Evolutionary conservation across 768 basidiomycete species (phyloP), one percentile per base, ranked within the genome.

Genomic region (Amanita rubescens): DNA sequence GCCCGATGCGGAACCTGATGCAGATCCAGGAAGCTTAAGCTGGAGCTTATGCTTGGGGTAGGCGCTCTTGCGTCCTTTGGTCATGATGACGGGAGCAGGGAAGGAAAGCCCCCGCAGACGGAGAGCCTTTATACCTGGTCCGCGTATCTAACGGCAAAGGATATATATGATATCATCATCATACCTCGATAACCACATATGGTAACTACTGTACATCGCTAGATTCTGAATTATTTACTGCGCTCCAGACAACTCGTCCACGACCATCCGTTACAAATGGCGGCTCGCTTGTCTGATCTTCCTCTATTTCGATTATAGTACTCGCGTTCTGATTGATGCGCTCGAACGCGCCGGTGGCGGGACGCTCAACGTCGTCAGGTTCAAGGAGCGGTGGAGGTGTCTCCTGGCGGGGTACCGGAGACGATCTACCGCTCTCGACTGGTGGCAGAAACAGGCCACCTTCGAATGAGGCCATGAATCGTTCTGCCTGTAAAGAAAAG

Each of bases 231-330:
- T 30, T 30, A 27, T 19, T 39, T 52, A 43, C 47, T 65, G 54
- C 62, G 9, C 69, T 75, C 65, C 74, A 73, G 15, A 84, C 77
- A 19, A 83, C 82, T 52, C 82, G 70, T 8, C 82, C 82, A 43
- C 83, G 72, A 24, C 82, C 82, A 63, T 85, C 83, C 12, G 83
- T 84, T 54, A 81, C 70, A 59, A 84, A 84, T 6, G 78, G 75
- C 27, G 80, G 78, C 25, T 75, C 71, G 35, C 25, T 27, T 12
- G 9, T 12, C 19, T 49, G 19, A 10, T 37, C 49, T 14, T 37
- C 37, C 14, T 49, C 49, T 27, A 30, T n/a, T n/a, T 27, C 44
- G 17, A 45, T 45, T 27, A 45, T 17, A 14, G 30, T 3, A 9
- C 25, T 30, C 25, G 27, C 44, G 15, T 34, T 33, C 19, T 33